A percentile compares a stretch with the other conserved stretches of the same genome.
phyloP scores from a whole-genome alignment of 805 yeast species.

The Ogataea trehaloabstinens region DNA sequence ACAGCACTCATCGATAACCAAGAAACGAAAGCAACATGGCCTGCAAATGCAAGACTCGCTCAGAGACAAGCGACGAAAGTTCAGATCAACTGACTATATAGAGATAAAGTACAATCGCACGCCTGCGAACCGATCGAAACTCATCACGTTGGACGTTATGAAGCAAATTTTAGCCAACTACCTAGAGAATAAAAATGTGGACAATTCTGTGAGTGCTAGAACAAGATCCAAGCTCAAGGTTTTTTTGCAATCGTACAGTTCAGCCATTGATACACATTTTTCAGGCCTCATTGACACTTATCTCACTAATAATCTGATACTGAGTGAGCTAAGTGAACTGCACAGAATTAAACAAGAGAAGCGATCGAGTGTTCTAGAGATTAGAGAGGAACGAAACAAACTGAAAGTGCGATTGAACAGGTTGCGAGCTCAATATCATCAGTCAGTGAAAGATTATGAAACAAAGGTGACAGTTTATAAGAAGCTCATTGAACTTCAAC shows the following conservation, averaged over 20 bases:
- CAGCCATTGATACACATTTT: constrained; percentile 28
- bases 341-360: constrained; percentile 29
- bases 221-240: constrained; percentile 16
- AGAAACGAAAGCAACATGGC: constrained; percentile 5
- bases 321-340: constrained; percentile 27
- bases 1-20: constrained; percentile 6
- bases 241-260: constrained; percentile 22
- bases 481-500: constrained; percentile 12
- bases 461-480: constrained; percentile 14
- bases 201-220: constrained; percentile 17
- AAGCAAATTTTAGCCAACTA: constrained; percentile 31
- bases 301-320: constrained; percentile 33
- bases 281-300: constrained; percentile 34
- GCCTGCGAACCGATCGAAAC: constrained; percentile 26
- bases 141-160: constrained; percentile 34
- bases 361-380: constrained; percentile 29
- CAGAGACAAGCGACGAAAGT: constrained; percentile 14
- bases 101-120: constrained; percentile 26
- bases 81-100: constrained; percentile 7
- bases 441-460: constrained; percentile 15
- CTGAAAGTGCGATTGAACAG: constrained; percentile 19
- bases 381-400: constrained; percentile 25
- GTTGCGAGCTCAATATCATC: constrained; percentile 16
- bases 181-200: constrained; percentile 15
- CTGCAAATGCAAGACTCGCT: constrained; percentile 3